phyloP scores from a whole-genome alignment of 1,284 basidiomycete genomes.

The Marasmius oreades region DNA sequence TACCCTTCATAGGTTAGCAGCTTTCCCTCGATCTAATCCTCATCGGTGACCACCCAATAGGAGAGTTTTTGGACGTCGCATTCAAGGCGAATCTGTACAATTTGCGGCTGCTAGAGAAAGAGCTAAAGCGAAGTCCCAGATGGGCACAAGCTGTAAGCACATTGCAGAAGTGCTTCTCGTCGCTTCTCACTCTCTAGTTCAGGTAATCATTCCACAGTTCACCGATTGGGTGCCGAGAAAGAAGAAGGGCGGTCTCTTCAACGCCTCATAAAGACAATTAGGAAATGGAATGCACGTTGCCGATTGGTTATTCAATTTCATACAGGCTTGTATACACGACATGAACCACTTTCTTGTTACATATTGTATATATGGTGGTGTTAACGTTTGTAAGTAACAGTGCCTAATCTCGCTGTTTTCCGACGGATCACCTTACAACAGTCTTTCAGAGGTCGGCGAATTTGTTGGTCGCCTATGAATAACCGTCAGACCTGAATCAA shows the following conservation, averaged over 20 bases:
- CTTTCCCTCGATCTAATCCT: neutral
- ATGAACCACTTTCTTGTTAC: no score
- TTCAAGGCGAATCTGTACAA: slow-evolving; percentile 17
- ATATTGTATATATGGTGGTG: no score
- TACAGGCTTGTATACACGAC: no score
- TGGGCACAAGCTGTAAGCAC: slow-evolving; percentile 12
- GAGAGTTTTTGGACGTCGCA: slow-evolving; percentile 16
- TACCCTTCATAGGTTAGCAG: slow-evolving; percentile 10
- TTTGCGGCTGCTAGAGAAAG: slow-evolving; percentile 13
- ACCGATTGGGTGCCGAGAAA: slow-evolving; percentile 14
- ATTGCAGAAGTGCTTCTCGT: neutral
- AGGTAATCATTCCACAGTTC: slow-evolving; percentile 15
- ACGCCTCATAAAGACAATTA: neutral
- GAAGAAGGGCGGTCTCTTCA: neutral
- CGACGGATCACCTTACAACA: no score
- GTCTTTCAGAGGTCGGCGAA: slow-evolving; percentile 37
- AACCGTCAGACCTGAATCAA: neutral
- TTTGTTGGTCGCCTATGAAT: slow-evolving; percentile 38
- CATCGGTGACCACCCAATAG: neutral
- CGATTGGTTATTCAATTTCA: no score
- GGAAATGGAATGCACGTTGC: no score
- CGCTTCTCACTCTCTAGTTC: neutral
- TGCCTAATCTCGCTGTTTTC: no score
- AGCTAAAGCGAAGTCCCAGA: slow-evolving; percentile 11
- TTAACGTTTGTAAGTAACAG: no score